Conservation (phyloP, 2,329 filamentous ascomycete species). For the Aspergillus unguis region DNA sequence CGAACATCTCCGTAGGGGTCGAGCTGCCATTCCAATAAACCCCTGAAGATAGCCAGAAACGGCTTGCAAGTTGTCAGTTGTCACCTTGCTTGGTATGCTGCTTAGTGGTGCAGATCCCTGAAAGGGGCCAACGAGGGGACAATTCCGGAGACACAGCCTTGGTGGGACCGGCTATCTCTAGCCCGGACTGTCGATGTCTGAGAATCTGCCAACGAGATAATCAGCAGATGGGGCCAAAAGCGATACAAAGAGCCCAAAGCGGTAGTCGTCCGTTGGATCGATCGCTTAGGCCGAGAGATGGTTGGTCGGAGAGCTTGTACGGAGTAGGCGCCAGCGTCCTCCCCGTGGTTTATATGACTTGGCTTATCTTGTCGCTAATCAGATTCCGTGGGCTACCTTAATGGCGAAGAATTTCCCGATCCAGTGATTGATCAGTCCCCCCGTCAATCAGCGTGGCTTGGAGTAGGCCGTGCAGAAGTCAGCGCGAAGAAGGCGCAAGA, state of each 20-base stretch:
- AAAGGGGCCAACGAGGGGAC: neutral
- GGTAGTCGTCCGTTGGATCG: neutral
- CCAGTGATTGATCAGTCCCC: neutral
- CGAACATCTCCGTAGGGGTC: neutral
- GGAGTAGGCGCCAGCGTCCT: no score
- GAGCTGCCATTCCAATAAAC: neutral
- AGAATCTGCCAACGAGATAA: neutral
- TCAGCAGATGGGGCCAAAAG: conserved; percentile 1
- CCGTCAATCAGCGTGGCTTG: conserved; percentile 2
- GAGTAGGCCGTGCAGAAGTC: neutral
- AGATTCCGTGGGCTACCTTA: neutral
- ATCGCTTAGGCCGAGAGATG: neutral
- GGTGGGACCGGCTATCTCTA: neutral
- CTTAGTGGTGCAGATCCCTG: conserved; percentile 1
- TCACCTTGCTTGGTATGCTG: neutral
- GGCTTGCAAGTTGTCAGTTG: neutral
- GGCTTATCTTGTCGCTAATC: neutral
- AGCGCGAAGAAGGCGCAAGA: neutral
- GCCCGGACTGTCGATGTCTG: neutral
- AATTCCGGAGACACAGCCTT: neutral
- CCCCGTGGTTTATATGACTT: no score
- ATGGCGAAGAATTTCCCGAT: neutral
- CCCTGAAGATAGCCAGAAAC: neutral
- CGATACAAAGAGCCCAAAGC: neutral
- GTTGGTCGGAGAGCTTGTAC: neutral